Evolutionary conservation across 2,329 filamentous ascomycete species (phyloP).

Genomic region (Metarhizium anisopliae): DNA sequence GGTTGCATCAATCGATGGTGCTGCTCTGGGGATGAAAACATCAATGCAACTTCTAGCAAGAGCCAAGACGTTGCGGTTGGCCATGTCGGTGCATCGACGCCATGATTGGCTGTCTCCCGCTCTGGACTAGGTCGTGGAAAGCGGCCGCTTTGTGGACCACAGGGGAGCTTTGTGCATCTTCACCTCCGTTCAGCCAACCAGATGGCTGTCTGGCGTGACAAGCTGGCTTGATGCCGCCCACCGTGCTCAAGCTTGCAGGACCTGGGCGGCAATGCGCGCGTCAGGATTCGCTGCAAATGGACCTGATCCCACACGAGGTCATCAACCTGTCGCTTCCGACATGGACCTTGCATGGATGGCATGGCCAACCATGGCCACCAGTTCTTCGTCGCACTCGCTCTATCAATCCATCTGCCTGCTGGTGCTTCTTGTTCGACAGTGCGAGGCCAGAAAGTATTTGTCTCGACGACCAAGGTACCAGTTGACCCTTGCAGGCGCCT

Average conservation of each 20-base stretch:
- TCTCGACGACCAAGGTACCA: background rate
- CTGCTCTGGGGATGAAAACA: too few species aligned
- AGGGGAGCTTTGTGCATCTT: background rate
- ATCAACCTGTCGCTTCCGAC: too few species aligned
- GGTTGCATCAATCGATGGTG: too few species aligned
- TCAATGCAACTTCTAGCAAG: background rate
- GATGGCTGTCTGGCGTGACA: slow-evolving; percentile 25
- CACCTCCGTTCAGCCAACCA: slow-evolving; percentile 27
- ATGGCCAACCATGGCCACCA: too few species aligned
- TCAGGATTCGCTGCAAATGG: slow-evolving; percentile 19
- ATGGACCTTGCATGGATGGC: too few species aligned
- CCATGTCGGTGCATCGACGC: background rate
- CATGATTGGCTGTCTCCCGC: background rate
- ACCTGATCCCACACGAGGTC: background rate
- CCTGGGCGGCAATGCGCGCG: slow-evolving; percentile 34
- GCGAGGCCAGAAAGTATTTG: background rate
- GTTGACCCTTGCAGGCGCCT: background rate
- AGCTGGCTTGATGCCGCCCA: slow-evolving; percentile 3
- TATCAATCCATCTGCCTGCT: background rate
- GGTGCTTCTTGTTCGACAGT: background rate
- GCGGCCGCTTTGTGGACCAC: background rate
- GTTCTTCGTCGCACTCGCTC: too few species aligned
- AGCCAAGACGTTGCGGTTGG: background rate
- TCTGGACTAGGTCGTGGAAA: background rate
- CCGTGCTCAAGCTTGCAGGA: slow-evolving; percentile 26